These are phyloP conservation scores for Thelephora ganbajun DNA, from an alignment of 768 basidiomycete genomes.

Conservation along the genomic window DNA sequence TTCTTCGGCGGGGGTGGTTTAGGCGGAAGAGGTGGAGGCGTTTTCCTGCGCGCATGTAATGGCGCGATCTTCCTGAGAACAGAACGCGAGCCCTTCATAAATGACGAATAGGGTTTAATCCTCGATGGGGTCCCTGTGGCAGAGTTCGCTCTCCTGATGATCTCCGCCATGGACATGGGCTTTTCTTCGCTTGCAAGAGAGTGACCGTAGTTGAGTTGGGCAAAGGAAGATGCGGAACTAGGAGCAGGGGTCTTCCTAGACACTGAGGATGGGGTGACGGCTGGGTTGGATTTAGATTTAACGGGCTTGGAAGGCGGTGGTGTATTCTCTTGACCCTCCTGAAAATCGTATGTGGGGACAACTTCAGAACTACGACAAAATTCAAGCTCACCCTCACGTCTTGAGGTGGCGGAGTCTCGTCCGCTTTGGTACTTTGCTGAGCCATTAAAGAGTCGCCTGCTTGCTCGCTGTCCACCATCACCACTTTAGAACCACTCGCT, in stretches of 20 bases:
- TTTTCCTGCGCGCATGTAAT: conserved; percentile 56
- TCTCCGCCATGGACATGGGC: conserved; percentile 56
- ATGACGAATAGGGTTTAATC: conserved; percentile 40
- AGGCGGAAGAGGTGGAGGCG: conserved; percentile 62
- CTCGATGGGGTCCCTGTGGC: conserved; percentile 41
- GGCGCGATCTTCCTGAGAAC: conserved; percentile 59
- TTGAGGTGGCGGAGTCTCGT: too few species aligned
- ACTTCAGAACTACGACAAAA: too few species aligned
- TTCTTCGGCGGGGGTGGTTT: conserved; percentile 62
- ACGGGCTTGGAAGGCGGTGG: conserved; percentile 4
- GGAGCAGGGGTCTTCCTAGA: conserved; percentile 7
- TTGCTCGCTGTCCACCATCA: background rate
- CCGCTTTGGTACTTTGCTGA: too few species aligned
- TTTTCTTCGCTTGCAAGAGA: conserved; percentile 25
- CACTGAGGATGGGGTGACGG: conserved; percentile 1
- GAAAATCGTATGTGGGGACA: background rate
- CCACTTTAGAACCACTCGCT: too few species aligned
- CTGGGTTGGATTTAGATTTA: conserved; percentile 3
- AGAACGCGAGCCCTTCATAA: conserved; percentile 48
- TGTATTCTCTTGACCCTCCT: conserved; percentile 2
- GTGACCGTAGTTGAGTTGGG: conserved; percentile 1
- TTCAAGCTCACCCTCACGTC: too few species aligned
- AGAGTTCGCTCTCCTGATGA: conserved; percentile 59
- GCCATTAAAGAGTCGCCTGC: background rate
- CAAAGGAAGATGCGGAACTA: conserved; percentile 26